Base-by-base conservation (phyloP, 179 eudicot genomes). In the Spergularia azorica region DNA sequence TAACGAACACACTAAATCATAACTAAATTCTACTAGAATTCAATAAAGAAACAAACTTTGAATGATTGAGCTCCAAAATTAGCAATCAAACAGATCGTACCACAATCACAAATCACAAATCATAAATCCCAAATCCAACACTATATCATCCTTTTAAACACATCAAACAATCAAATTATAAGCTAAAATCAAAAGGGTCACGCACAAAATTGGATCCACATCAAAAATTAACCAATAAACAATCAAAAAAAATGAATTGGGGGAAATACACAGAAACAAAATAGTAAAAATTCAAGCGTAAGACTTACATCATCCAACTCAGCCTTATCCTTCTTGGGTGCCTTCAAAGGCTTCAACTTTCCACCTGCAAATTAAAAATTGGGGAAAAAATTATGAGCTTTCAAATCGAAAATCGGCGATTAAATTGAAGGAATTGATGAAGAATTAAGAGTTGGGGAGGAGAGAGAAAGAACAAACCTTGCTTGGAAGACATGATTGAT, bases 271-370 rank as follows among this genome's bases (percentile, higher is more conserved):
- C 32, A 26, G 2, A 9, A 20, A 50, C 11, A 20, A 13, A 70
- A 60, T 41, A 18, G 10, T 4, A 56, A 4, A 0, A 2, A 6
- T 18, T 9, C 48, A 26, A 26, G 32, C 2, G 0, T 3, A 4
- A 15, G 1, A 74, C 9, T 67, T 84, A 95, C 97, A 83, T 95
- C 98, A 71, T 92, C 96, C 63, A 91, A 87, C n/a, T 92, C 97
- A 74, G 84, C 86, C 86, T 89, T 86, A 0, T 86, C 96, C 77
- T 88, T 79, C 87, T 92, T 92, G 38, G 98, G 98, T 69, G 81
- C 85, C 93, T 95, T 95, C 93, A 95, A 90, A 65, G 98, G 98
- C 89, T 95, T 95, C 50, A 88, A 84, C 78, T 95, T 95, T 83
- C 98, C 98, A 82, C 97, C 94, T 94, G 75, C 14, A 8, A 50